Percentiles rank a stretch among this genome's conserved stretches.
Conservation (phyloP, 768 basidiomycete species). For the Dentipellis sp. region DNA sequence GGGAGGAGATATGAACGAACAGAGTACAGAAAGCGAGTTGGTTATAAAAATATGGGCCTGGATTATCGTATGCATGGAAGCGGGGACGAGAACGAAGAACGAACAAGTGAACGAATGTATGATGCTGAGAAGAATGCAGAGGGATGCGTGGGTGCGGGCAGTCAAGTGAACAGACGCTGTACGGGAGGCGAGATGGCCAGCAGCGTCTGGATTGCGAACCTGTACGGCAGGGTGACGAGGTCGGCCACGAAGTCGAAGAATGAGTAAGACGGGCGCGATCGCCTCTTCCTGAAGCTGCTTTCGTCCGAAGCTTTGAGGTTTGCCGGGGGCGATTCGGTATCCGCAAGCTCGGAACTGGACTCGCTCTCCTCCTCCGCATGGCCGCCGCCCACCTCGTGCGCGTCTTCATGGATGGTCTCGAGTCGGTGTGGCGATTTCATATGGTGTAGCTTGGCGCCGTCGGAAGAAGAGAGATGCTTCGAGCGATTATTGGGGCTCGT, state of each 20-base stretch:
- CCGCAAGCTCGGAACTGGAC: background rate
- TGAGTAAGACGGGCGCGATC: background rate
- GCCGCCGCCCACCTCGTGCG: conserved; percentile 2
- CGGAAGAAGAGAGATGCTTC: conserved; percentile 6
- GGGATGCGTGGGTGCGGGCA: background rate
- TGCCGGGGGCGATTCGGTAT: background rate
- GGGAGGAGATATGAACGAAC: background rate
- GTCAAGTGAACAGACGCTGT: conserved; percentile 4
- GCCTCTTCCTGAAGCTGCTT: background rate
- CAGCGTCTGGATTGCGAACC: conserved; percentile 9
- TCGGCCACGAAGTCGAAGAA: conserved; percentile 3
- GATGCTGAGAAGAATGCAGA: background rate
- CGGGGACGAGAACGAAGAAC: background rate
- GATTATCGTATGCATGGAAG: background rate
- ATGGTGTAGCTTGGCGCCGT: conserved; percentile 14
- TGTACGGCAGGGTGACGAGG: conserved; percentile 13
- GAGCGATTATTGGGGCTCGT: conserved; percentile 12
- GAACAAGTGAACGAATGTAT: background rate
- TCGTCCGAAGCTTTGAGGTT: background rate
- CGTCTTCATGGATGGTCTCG: conserved; percentile 30
- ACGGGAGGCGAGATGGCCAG: conserved; percentile 13
- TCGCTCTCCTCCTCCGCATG: background rate
- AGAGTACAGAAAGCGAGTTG: background rate
- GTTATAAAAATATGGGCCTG: background rate
- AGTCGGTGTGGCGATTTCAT: conserved; percentile 21